These are phyloP conservation scores for Populus alba DNA, from an alignment of 345 rosid species.

Conservation along the genomic window DNA sequence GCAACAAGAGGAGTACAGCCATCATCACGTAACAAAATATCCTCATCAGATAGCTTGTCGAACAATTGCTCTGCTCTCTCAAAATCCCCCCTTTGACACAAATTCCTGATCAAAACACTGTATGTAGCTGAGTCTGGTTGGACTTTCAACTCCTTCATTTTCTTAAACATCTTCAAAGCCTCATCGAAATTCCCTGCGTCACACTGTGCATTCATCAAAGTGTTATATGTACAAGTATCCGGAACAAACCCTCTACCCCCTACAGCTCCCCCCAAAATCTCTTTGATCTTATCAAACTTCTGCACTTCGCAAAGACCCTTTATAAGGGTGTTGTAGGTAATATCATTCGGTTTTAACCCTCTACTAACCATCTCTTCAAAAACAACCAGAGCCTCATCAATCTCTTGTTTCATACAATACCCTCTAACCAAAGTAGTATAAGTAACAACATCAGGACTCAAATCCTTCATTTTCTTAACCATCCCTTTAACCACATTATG, in stretches of 20 bases:
- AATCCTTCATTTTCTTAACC: conserved; percentile 39
- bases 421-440: conserved; percentile 84
- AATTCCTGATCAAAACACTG: conserved; percentile 60
- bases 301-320: conserved; percentile 68
- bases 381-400: conserved; percentile 59
- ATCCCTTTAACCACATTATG: conserved; percentile 67
- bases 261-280: conserved; percentile 38
- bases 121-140: conserved; percentile 76
- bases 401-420: conserved; percentile 63
- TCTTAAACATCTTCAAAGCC: conserved; percentile 52
- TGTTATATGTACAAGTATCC: conserved; percentile 75
- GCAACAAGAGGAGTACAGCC: conserved; percentile 51
- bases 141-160: conserved; percentile 47
- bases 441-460: conserved; percentile 63
- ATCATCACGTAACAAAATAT: conserved; percentile 11
- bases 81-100: conserved; percentile 57
- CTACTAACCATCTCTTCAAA: conserved; percentile 48
- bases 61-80: conserved; percentile 61
- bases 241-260: conserved; percentile 46
- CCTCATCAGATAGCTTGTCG: conserved; percentile 45
- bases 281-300: conserved; percentile 56
- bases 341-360: conserved; percentile 55
- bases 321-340: conserved; percentile 68
- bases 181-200: conserved; percentile 54
- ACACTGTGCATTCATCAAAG: conserved; percentile 64